A percentile compares a stretch with the other conserved stretches of the same genome.
Conservation (phyloP, 2,329 filamentous ascomycete genomes). For the Neofusicoccum ribis region DNA sequence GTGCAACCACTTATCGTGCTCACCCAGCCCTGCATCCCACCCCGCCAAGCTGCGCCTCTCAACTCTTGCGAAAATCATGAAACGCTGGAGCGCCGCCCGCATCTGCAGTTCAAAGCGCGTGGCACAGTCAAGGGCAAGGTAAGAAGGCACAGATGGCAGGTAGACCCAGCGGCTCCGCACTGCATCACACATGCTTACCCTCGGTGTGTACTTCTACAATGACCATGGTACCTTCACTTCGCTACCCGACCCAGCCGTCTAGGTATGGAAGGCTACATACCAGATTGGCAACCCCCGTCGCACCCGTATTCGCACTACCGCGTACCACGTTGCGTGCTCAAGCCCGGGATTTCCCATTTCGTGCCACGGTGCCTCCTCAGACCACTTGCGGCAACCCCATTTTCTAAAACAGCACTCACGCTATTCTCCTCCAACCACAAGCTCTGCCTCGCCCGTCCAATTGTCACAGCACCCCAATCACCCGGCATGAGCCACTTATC, state of each 20-base stretch:
- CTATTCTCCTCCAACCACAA: background rate
- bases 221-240: background rate
- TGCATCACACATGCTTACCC: background rate
- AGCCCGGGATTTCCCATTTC: background rate
- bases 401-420: background rate
- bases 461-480: no score
- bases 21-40: background rate
- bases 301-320: background rate
- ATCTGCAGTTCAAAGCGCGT: background rate
- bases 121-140: background rate
- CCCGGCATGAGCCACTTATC: no score
- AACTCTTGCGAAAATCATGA: background rate
- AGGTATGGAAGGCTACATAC: no score
- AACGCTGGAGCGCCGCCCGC: background rate
- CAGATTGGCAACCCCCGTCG: no score
- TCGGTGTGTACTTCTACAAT: background rate
- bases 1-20: background rate
- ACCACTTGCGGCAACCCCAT: background rate
- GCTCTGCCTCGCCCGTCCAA: no score
- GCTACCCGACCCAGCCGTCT: background rate
- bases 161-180: constrained; percentile 1
- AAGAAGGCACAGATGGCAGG: background rate
- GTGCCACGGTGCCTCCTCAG: background rate
- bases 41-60: background rate
- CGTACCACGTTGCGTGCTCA: background rate